These are phyloP conservation scores for Pleoardoris graminearum DNA, from an alignment of 2,329 filamentous ascomycete genomes.

Conservation along the genomic window DNA sequence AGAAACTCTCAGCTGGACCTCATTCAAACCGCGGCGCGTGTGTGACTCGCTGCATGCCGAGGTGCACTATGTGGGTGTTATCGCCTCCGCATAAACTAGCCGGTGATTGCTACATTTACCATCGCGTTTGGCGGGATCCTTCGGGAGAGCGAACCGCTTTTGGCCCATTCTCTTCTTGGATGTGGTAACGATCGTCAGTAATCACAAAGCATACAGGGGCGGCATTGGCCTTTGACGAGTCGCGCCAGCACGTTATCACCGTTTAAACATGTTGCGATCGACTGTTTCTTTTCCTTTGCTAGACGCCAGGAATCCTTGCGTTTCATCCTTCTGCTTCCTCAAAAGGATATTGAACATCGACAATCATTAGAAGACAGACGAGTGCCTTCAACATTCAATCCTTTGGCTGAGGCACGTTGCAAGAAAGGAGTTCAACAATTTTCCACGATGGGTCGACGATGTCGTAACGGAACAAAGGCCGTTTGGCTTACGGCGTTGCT, in stretches of 20 bases:
- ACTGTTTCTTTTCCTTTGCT: not conserved
- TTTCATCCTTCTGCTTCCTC: not conserved
- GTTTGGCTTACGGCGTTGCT: slow-evolving; percentile 30
- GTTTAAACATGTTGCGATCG: slow-evolving; percentile 3
- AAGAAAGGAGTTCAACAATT: not conserved
- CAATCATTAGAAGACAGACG: not conserved
- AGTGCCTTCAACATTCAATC: slow-evolving; percentile 1
- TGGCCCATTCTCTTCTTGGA: not conserved
- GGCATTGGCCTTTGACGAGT: not conserved
- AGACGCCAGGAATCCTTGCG: not conserved
- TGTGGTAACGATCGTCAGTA: slow-evolving; percentile 9
- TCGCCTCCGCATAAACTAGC: too few species aligned
- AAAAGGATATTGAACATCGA: not conserved
- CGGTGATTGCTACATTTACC: too few species aligned
- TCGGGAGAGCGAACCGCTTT: not conserved
- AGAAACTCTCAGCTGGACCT: too few species aligned
- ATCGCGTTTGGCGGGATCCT: too few species aligned
- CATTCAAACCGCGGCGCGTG: too few species aligned
- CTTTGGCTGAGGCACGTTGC: not conserved
- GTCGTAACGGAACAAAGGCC: slow-evolving; percentile 18
- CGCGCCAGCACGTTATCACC: not conserved
- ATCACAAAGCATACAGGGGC: slow-evolving; percentile 1
- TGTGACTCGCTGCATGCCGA: too few species aligned
- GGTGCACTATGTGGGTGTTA: too few species aligned
- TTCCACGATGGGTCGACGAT: slow-evolving; percentile 10